Evolutionary conservation across 78 protist species (phyloP), one percentile per base, ranked within the genome.

Genomic region (Ministeria vibrans): DNA sequence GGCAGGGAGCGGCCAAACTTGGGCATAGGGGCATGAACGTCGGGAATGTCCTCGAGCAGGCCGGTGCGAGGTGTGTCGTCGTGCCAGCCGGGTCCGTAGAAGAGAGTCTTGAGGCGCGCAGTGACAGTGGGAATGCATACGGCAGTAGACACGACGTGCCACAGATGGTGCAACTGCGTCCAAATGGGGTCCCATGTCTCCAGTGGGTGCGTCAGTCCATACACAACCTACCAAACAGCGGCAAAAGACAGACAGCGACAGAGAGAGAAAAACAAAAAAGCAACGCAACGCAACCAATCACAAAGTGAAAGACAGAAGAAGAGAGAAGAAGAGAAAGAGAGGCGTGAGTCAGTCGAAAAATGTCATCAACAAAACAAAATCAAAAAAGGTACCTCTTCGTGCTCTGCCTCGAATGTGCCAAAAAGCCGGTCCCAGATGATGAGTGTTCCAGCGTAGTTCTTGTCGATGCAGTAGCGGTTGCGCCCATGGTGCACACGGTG

Each of bases 401-500:
- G 9, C 75, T 68, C 75, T 32, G 44, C 44, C 46, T 25, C 87
- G 34, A 88, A 88, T 20, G 92, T 88, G 45, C 87, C 89, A 64
- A 81, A 88, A 25, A 88, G 0, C 45, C 92, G 64, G 73, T 88
- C 92, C 87, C 87, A 88, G 32, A 88, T 82, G 38, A 84, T 88
- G 20, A 88, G 80, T 7, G 85, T 84, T 62, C 53, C 41, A 75
- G 39, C 92, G 76, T 88, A 88, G 85, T 88, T 88, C 43, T 85
- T 88, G 77, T 88, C 89, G 13, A 88, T 41, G 80, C 84, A 88
- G 45, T 81, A 71, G 55, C 82, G 87, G 78, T 88, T 88, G 53
- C 92, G 53, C n/a, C 74, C 55, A 63, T 88, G 92, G 70, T 88
- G 92, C 42, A 88, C 92, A 30, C 92, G 78, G 66, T 88, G 92